Percentiles rank a stretch among this genome's conserved stretches.
These are phyloP conservation scores for Paratinospora sagittata DNA, from an alignment of 164 flowering plant species.

Conservation along the genomic window DNA sequence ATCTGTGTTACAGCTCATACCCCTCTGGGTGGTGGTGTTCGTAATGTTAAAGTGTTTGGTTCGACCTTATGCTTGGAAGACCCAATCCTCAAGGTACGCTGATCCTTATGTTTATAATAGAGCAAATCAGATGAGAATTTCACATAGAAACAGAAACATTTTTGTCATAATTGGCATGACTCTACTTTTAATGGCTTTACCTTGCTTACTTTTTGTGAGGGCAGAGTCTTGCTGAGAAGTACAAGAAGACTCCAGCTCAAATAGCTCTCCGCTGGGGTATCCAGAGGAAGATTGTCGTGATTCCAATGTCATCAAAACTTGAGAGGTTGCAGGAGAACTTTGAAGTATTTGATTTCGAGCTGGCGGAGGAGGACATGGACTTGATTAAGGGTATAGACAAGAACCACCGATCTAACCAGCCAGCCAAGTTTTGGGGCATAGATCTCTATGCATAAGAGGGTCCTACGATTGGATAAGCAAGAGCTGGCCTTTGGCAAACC, in stretches of 20 bases:
- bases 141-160: not conserved
- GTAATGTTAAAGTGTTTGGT: constrained; percentile 84
- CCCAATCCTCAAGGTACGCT: constrained; percentile 56
- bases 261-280: constrained; percentile 85
- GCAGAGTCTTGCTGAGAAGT: constrained; percentile 69
- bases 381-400: constrained; percentile 51
- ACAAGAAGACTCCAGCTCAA: constrained; percentile 71
- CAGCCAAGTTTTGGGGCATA: constrained; percentile 84
- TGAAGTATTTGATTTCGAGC: constrained; percentile 70
- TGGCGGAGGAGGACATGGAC: constrained; percentile 72
- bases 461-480: not conserved
- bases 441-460: constrained; percentile 49
- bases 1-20: constrained; percentile 85
- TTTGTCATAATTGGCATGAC: not conserved
- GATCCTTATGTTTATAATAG: too few relatives aligned
- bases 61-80: constrained; percentile 86
- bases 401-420: constrained; percentile 64
- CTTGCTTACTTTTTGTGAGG: not conserved
- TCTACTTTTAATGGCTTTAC: not conserved
- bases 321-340: constrained; percentile 77
- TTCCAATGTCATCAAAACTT: constrained; percentile 73
- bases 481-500: not conserved
- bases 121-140: not conserved
- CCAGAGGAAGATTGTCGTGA: constrained; percentile 70
- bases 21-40: constrained; percentile 79